Base-by-base conservation (phyloP, 192 early-diverging fungal genomes). In the Rhizophagus prolifer region DNA sequence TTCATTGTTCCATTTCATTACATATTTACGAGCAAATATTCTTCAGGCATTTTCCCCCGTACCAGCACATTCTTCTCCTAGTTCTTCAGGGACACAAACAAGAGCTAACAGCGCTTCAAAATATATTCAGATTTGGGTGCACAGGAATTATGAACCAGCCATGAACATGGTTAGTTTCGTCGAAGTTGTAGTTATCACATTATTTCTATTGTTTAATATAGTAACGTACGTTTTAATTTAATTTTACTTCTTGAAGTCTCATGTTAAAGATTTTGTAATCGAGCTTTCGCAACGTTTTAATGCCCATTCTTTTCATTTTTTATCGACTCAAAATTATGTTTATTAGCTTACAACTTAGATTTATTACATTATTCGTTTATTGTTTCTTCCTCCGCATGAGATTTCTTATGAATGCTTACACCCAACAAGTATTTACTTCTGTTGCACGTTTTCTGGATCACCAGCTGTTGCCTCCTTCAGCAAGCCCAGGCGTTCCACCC, bases 311-410 rank as follows among this genome's bases (percentile, higher is more conserved):
- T 77, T 77, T 75, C 70, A 78, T 61, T 46, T 60, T 78, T 38
- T 80, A 38, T 54, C 31, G 13, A 38, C 28, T 73, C 14, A 71
- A 50, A 41, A 78, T 61, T 31, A 23, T 79, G 36, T 61, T 78
- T 79, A 21, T 81, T 82, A 80, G 81, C 31, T 80, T 83, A 84
- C 59, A 87, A 25, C 75, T 81, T 25, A 78, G 85, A 9, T 82
- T 92, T 65, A 78, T 89, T 73, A 86, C 85, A 19, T 83, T 84
- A 50, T 69, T 95, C 36, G 68, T 93, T 14, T 94, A 88, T 73
- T 83, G 81, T 47, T 89, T 92, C 75, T 94, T 94, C 80, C 81
- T 95, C 76, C 85, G 88, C 28, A 91, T 94, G 85, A 82, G 94
- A 30, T 92, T 87, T 79, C 84, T 89, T 81, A 86, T 92, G 61